These are phyloP conservation scores for Saturnispora silvae DNA, from an alignment of 805 yeast genomes.

Conservation along the genomic window DNA sequence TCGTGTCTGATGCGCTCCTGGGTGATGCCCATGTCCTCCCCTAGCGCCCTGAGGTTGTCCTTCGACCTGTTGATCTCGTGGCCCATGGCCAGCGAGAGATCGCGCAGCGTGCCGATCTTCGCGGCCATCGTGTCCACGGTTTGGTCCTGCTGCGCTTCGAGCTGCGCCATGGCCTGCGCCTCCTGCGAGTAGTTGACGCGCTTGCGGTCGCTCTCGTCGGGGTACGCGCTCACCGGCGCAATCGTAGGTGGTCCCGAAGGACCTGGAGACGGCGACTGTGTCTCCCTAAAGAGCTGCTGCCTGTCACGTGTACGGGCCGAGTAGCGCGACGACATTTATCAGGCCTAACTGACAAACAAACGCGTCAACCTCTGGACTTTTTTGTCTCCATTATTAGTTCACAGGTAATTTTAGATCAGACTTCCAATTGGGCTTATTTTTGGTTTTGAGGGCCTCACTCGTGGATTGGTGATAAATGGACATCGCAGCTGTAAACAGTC, in stretches of 20 bases:
- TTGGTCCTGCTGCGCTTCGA: conserved; percentile 60
- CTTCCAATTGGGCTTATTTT: no score
- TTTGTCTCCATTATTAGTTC: no score
- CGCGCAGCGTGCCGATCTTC: conserved; percentile 45
- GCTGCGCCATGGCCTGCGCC: conserved; percentile 43
- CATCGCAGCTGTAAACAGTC: no score
- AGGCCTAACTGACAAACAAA: no score
- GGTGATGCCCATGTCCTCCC: conserved; percentile 24
- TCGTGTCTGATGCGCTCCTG: conserved; percentile 40
- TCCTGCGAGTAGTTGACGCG: conserved; percentile 28
- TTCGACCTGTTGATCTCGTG: conserved; percentile 41
- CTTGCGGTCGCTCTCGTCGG: no score
- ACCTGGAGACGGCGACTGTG: conserved; percentile 6
- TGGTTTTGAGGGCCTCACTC: no score
- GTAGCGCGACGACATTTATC: no score
- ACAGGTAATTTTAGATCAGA: no score
- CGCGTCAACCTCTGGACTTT: no score
- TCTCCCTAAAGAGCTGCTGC: conserved; percentile 7
- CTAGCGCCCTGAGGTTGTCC: conserved; percentile 17
- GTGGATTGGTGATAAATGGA: no score
- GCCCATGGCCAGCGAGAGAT: conserved; percentile 48
- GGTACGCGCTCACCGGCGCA: conserved; percentile 34
- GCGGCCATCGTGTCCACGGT: conserved; percentile 43
- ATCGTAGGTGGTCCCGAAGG: conserved; percentile 23
- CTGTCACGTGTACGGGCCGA: conserved; percentile 7